These are phyloP conservation scores for Hydrangea macrophylla DNA, from an alignment of 148 eudicot species.

Conservation along the genomic window DNA sequence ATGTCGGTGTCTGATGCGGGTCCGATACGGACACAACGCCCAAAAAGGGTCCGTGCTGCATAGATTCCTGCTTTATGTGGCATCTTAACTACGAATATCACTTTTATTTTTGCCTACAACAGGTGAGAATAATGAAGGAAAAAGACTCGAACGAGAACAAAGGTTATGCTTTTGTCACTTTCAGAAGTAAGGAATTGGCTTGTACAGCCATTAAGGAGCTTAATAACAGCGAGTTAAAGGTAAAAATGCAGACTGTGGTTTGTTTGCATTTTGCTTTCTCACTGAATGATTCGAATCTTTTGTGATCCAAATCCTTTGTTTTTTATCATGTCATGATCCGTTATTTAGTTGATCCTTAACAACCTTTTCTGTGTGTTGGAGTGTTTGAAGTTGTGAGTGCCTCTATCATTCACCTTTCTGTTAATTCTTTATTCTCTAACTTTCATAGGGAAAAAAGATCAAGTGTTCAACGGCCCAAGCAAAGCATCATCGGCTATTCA, in stretches of 20 bases:
- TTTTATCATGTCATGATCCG: neutral
- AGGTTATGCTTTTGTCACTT: slow-evolving; percentile 95
- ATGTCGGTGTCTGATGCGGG: too few species aligned
- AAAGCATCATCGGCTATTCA: slow-evolving; percentile 78
- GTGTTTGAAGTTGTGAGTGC: neutral
- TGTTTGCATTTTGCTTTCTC: neutral
- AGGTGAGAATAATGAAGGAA: slow-evolving; percentile 88
- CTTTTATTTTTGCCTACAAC: slow-evolving; percentile 21
- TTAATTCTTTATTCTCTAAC: neutral
- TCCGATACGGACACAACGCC: too few species aligned
- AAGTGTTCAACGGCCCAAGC: slow-evolving; percentile 92
- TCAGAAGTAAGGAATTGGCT: slow-evolving; percentile 78
- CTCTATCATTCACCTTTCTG: neutral
- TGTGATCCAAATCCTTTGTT: too few species aligned
- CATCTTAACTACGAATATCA: neutral
- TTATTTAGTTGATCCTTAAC: neutral
- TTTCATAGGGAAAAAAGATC: slow-evolving; percentile 84
- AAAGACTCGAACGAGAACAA: slow-evolving; percentile 74
- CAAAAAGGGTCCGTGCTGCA: too few species aligned
- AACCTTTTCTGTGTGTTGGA: neutral
- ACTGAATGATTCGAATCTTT: neutral
- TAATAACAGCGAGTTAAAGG: slow-evolving; percentile 69
- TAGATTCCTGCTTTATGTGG: neutral
- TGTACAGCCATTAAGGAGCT: slow-evolving; percentile 82
- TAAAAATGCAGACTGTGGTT: slow-evolving; percentile 18